These are phyloP conservation scores for Balakata baccata DNA, from an alignment of 345 rosid genomes.

Conservation along the genomic window DNA sequence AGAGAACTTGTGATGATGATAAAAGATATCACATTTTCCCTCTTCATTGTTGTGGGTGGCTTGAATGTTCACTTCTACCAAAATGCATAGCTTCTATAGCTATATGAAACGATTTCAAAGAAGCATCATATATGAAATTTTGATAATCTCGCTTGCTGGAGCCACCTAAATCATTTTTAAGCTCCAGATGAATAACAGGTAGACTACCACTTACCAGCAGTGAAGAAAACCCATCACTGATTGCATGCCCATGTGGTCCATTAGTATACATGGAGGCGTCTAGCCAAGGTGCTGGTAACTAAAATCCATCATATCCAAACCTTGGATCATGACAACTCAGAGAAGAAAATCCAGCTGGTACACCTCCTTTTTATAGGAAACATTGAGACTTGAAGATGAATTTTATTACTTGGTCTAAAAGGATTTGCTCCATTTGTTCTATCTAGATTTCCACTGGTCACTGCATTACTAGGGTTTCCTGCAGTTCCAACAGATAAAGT, in stretches of 20 bases:
- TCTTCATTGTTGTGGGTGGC: not conserved
- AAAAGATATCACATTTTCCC: not conserved
- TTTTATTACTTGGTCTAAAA: conserved; percentile 42
- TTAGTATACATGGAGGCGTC: conserved; percentile 32
- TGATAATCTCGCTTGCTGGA: not conserved
- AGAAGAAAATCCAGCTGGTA: conserved; percentile 31
- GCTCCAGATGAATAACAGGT: not conserved
- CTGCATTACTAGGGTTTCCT: conserved; percentile 26
- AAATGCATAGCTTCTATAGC: not conserved
- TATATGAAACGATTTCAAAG: not conserved
- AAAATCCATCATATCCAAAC: conserved; percentile 44
- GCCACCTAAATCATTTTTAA: not conserved
- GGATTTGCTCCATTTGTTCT: conserved; percentile 37
- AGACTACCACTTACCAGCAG: conserved; percentile 5
- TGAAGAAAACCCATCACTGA: conserved; percentile 29
- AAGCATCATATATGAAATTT: not conserved
- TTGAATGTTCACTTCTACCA: not conserved
- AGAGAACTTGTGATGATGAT: not conserved
- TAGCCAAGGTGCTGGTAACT: conserved; percentile 30
- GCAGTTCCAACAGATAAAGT: too few relatives aligned
- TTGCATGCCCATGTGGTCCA: conserved; percentile 29
- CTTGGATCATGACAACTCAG: conserved; percentile 48
- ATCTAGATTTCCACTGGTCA: conserved; percentile 31
- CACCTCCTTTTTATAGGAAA: conserved; percentile 40
- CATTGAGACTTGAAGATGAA: conserved; percentile 36